Base-by-base conservation (phyloP, 768 basidiomycete genomes). In the Sistotremastrum suecicum region DNA sequence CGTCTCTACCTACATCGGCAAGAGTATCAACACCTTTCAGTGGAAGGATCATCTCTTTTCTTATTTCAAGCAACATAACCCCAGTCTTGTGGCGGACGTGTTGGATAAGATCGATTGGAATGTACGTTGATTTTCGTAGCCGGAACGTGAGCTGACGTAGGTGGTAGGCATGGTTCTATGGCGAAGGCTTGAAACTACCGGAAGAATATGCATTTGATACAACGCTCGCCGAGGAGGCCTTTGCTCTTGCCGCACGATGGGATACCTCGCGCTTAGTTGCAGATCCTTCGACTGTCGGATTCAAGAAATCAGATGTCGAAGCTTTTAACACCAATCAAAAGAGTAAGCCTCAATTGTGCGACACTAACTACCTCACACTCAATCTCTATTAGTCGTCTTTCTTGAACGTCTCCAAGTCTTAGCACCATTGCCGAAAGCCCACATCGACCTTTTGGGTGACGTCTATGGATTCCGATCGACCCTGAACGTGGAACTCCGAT, bases 21-120 rank as follows among this genome's bases (percentile, higher is more conserved):
- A 78, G 60, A 85, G 83, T 50, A 88, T 91, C 58, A 81, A 80
- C 8, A 90, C 88, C 0, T 66, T 76, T 31, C 70, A 89, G 51
- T 94, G 89, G 89, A 83, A 84, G 54, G 65, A 67, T 0, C 84
- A 92, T 56, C 63, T 94, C 8, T 86, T 81, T 54, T 65, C 53
- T 5, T 91, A 80, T 60, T 94, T 73, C 62, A 60, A 63, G 41
- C 67, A 66, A 44, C 58, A 83, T 48, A 76, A 76, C 30, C 74
- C 70, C 0, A 60, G 66, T 5, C 75, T 80, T 47, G 80, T 81
- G 55, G 62, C 82, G 51, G 70, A 76, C 51, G 70, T 68, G 2
- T 67, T 94, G 34, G 69, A 87, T 50, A 72, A 63, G 41, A 66
- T 92, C 39, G 74, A 84, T 54, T 94, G 86, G 83, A 62, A 89